Percentiles rank a stretch among this genome's conserved stretches.
phyloP scores from a whole-genome alignment of 139 green algal species.

The Limnomonas spitsbergensis region DNA sequence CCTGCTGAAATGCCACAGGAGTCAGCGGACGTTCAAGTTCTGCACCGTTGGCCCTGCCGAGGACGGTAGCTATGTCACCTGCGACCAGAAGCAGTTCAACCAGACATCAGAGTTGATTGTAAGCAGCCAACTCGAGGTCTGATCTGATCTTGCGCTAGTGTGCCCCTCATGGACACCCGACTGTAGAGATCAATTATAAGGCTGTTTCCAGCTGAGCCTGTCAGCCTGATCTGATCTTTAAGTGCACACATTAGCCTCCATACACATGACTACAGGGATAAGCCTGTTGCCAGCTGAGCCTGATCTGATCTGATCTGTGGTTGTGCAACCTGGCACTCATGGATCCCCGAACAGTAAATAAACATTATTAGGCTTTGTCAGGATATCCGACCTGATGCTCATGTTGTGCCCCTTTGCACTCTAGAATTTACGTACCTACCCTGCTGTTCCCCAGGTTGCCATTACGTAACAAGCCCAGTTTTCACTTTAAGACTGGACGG shows the following conservation, averaged over 20 bases:
- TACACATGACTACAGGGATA: no score
- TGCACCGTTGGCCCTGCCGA: background rate
- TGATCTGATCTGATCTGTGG: background rate
- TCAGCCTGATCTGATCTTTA: no score
- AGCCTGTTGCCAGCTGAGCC: background rate
- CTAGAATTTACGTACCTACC: background rate
- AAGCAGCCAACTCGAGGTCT: background rate
- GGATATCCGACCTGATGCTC: no score
- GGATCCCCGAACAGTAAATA: no score
- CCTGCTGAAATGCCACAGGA: background rate
- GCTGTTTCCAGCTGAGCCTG: no score
- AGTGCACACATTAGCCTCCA: no score
- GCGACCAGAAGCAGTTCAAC: background rate
- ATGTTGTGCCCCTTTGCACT: background rate
- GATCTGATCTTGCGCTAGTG: background rate
- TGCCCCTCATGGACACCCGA: background rate
- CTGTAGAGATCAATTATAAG: background rate
- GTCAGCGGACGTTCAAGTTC: background rate
- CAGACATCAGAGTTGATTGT: background rate
- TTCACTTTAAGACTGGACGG: no score
- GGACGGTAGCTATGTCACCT: background rate
- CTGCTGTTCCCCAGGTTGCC: no score
- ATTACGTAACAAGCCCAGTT: no score
- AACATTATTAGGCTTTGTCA: no score
- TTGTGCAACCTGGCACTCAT: no score